Conservation (phyloP, 169 alveolate species). For the Plasmodium adleri region DNA sequence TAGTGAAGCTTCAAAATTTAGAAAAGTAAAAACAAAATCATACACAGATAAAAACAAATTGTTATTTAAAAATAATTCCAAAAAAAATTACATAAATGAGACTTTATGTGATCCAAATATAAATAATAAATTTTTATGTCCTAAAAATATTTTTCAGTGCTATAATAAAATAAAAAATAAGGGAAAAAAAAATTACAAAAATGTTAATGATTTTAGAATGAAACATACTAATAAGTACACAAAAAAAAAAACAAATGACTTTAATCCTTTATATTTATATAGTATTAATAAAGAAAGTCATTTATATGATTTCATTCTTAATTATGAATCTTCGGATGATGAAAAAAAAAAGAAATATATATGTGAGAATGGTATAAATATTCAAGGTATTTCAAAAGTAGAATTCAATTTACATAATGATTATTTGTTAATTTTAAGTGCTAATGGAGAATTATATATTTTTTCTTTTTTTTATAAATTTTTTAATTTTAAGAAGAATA, state of each 20-base stretch:
- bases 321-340: conserved; percentile 9
- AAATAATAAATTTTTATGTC: conserved; percentile 1
- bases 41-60: no score
- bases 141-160: conserved; percentile 2
- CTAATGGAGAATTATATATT: conserved; percentile 45
- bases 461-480: conserved; percentile 72
- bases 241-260: conserved; percentile 3
- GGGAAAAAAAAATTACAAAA: background rate
- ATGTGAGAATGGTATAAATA: conserved; percentile 19
- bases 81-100: background rate
- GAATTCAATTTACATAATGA: conserved; percentile 64
- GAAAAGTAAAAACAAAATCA: background rate
- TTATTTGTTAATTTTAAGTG: conserved; percentile 38
- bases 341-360: conserved; percentile 22
- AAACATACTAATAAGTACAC: background rate
- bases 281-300: conserved; percentile 40
- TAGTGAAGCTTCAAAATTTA: background rate
- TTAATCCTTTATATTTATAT: conserved; percentile 27
- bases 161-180: conserved; percentile 16
- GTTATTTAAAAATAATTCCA: background rate
- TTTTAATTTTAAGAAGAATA: conserved; percentile 48
- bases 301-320: conserved; percentile 29
- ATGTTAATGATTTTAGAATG: background rate
- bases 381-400: conserved; percentile 54
- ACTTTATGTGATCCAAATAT: background rate